Evolutionary conservation across 257 asterid species (phyloP).

Genomic region (Solanum pinnatisectum): DNA sequence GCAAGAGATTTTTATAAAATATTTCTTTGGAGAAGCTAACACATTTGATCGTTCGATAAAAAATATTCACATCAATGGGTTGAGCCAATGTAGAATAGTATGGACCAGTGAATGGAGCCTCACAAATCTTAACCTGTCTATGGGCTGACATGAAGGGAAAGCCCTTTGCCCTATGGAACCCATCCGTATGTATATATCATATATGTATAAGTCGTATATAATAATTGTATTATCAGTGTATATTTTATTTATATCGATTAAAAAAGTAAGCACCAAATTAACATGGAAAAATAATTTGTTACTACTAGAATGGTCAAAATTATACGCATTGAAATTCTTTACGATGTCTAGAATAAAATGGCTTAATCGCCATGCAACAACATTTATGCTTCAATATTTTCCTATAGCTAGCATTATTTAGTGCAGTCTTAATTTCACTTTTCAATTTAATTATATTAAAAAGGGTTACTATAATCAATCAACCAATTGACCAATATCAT

Average conservation of each 20-base stretch:
- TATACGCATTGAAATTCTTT: background rate
- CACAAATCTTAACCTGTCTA: background rate
- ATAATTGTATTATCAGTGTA: background rate
- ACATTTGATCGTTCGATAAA: background rate
- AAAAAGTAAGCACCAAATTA: background rate
- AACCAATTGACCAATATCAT: background rate
- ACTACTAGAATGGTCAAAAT: background rate
- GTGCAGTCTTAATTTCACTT: background rate
- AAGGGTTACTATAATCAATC: background rate
- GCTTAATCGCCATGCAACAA: background rate
- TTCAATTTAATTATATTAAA: background rate
- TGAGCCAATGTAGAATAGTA: background rate
- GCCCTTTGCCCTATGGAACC: background rate
- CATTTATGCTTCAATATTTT: background rate
- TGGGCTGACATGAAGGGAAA: background rate
- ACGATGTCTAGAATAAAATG: background rate
- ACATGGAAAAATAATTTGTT: background rate
- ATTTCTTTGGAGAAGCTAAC: background rate
- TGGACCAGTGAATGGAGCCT: background rate
- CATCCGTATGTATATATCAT: background rate
- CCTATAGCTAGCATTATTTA: background rate
- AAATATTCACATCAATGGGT: background rate
- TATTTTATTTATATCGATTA: background rate
- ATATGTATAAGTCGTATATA: background rate
- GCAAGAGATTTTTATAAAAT: background rate